These are phyloP conservation scores for Tetrahymena borealis DNA, from an alignment of 73 alveolate genomes.

Conservation along the genomic window DNA sequence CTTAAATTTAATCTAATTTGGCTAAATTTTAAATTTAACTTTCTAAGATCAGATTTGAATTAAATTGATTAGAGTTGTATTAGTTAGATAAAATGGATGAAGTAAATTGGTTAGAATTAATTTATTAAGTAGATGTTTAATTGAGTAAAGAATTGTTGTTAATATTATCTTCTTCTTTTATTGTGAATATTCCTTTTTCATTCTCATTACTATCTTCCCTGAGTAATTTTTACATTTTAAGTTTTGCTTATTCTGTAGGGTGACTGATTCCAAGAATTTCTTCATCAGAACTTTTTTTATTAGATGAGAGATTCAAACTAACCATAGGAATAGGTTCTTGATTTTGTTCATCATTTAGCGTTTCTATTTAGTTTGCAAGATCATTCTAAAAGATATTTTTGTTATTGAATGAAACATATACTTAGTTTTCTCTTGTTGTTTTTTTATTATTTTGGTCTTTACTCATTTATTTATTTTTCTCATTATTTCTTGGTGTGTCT, in stretches of 20 bases:
- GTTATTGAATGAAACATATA: background rate
- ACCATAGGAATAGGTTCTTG: background rate
- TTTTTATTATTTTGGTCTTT: background rate
- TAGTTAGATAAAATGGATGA: background rate
- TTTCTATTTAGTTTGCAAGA: background rate
- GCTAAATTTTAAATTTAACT: background rate
- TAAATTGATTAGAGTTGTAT: background rate
- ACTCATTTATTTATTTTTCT: background rate
- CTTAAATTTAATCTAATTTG: background rate
- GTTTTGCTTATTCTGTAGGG: background rate
- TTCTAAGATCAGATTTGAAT: background rate
- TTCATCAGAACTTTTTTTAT: background rate
- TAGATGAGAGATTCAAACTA: background rate
- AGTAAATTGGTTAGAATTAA: background rate
- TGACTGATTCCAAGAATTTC: background rate
- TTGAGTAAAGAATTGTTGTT: background rate
- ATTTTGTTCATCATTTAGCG: background rate
- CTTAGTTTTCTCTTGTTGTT: background rate
- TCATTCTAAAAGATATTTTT: background rate
- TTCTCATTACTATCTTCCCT: background rate
- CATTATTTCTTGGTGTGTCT: background rate
- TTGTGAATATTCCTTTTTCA: background rate
- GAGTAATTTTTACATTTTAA: background rate
- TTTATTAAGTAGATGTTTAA: background rate
- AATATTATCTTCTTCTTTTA: background rate